These are phyloP conservation scores for Ceratobasidium theobromae DNA, from an alignment of 1,284 basidiomycete species.

Conservation along the genomic window DNA sequence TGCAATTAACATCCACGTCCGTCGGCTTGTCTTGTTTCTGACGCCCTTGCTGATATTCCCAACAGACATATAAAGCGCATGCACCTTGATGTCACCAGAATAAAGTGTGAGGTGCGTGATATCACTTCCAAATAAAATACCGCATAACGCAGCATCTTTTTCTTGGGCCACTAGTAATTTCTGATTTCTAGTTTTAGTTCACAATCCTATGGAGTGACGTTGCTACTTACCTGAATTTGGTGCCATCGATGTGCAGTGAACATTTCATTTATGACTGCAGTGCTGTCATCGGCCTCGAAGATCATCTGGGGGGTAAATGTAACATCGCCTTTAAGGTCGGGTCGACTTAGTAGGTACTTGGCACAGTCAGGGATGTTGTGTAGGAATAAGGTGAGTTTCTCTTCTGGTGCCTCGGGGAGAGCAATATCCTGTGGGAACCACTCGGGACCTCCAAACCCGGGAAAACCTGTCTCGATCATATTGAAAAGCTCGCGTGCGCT, in stretches of 20 bases:
- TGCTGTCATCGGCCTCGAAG: background rate
- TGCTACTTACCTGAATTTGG: background rate
- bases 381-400: background rate
- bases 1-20: constrained; percentile 19
- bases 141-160: background rate
- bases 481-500: background rate
- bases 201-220: background rate
- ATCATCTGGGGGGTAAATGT: background rate
- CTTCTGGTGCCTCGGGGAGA: background rate
- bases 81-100: constrained; percentile 35
- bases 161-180: background rate
- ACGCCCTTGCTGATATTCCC: constrained; percentile 46
- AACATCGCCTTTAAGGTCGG: background rate
- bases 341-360: background rate
- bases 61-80: constrained; percentile 41
- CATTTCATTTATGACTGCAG: background rate
- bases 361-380: background rate
- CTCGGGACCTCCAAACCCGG: background rate
- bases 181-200: background rate
- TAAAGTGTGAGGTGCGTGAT: constrained; percentile 36
- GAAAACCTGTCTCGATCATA: background rate
- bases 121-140: constrained; percentile 31
- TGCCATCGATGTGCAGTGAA: background rate
- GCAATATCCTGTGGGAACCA: background rate
- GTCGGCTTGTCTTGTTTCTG: constrained; percentile 34